Percentiles rank a stretch among this genome's conserved stretches.
Conservation (phyloP, 108 stramenopile genomes). For the Nitzschia sp. region DNA sequence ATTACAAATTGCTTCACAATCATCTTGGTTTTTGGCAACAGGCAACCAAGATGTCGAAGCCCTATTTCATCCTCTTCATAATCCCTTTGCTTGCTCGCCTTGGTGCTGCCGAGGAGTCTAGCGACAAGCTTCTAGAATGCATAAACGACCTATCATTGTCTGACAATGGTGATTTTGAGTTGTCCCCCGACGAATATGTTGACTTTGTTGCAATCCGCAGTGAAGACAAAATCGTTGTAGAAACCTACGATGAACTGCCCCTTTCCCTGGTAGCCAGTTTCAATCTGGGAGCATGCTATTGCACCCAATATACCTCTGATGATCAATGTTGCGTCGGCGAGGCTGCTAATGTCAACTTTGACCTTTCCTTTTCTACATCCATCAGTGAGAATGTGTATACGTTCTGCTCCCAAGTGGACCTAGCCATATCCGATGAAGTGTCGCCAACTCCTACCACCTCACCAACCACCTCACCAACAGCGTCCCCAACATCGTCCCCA, state of each 20-base stretch:
- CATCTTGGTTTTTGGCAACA: no score
- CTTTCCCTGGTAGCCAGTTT: slow-evolving; percentile 28
- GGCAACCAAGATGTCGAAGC: no score
- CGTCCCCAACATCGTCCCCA: background rate
- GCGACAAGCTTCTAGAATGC: slow-evolving; percentile 19
- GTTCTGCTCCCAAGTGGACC: slow-evolving; percentile 8
- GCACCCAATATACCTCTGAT: slow-evolving; percentile 3
- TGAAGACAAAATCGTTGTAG: slow-evolving; percentile 7
- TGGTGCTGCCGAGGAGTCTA: background rate
- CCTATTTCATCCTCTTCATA: background rate
- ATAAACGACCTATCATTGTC: slow-evolving; percentile 17
- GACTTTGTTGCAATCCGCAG: slow-evolving; percentile 21
- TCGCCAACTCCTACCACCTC: slow-evolving; percentile 9
- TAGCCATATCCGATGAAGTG: slow-evolving; percentile 2
- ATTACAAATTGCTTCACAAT: no score
- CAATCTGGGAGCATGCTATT: slow-evolving; percentile 31
- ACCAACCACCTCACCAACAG: background rate
- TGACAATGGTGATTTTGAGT: slow-evolving; percentile 16
- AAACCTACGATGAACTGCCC: slow-evolving; percentile 16
- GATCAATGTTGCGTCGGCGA: slow-evolving; percentile 27
- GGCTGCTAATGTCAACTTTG: slow-evolving; percentile 12
- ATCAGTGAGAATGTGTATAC: slow-evolving; percentile 22
- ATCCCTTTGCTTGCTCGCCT: background rate
- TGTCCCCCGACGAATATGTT: slow-evolving; percentile 18
- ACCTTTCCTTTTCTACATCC: background rate